Base-by-base conservation (phyloP, 208 protist species). In the Crithidia bombi region DNA sequence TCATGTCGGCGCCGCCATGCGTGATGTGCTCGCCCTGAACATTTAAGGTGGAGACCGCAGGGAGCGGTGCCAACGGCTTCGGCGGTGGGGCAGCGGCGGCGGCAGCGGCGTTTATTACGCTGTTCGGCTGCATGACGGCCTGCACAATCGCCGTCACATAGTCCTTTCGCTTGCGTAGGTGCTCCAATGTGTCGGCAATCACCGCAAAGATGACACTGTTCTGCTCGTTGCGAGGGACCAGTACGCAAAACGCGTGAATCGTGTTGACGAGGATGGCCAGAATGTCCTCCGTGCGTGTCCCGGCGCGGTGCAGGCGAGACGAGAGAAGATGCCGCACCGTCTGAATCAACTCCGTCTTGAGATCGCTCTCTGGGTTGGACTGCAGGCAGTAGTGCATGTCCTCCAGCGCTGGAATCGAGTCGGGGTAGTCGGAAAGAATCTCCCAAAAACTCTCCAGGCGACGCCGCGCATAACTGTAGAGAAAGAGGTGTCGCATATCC, bases 271-370 rank as follows among this genome's bases (percentile, higher is more conserved):
- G 79, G 66, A 94, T 91, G 32, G 78, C 82, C 21, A 96, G 68
- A 54, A 96, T 93, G 65, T 94, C 88, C 65, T 96, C 88, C 9
- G 91, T 96, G 44, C 87, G 79, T 5, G 89, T 93, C 23, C 91
- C 91, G 12, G 91, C 89, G 30, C 86, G 82, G 73, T 96, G 89
- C 73, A 96, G 79, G 4, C 89, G 86, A 7, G 85, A 75, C 5
- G 85, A 80, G 38, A 96, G 75, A 56, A 96, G 73, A n/a, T 57
- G 47, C 36, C 84, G 85, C 46, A 86, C 78, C 14, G 61, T 83
- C 38, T 81, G 50, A 26, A 89, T 79, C 33, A 96, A 76, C 62
- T 91, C 82, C 36, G 75, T 52, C 57, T 83, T 87, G 7, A 96
- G 49, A 21, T 68, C 72, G 46, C 80, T 75, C 57, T 85, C 79